Evolutionary conservation across 1,284 basidiomycete genomes (phyloP).

Genomic region (Athelia sp.): DNA sequence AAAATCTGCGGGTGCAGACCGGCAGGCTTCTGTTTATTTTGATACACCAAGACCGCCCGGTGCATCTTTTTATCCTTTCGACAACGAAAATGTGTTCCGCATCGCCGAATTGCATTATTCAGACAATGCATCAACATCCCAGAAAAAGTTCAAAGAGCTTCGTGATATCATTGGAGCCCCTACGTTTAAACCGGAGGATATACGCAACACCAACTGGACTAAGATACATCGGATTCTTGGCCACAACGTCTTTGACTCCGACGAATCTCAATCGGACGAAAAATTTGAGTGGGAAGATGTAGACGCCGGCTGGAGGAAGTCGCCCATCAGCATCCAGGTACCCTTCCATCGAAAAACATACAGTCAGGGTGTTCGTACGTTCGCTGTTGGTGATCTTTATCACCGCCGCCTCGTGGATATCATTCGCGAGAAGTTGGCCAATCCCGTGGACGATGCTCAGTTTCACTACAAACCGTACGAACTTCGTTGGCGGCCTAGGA

Average conservation of each 20-base stretch:
- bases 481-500: neutral
- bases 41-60: no score
- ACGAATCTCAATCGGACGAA: neutral
- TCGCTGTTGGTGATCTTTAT: neutral
- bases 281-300: neutral
- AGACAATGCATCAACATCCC: constrained; percentile 2
- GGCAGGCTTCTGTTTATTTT: no score
- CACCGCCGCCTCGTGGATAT: neutral
- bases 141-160: constrained; percentile 1
- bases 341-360: neutral
- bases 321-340: neutral
- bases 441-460: neutral
- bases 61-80: constrained; percentile 3
- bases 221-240: neutral
- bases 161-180: neutral
- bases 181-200: neutral
- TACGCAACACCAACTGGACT: neutral
- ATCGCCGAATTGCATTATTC: constrained; percentile 6
- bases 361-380: neutral
- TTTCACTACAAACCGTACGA: neutral
- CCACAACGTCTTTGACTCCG: neutral
- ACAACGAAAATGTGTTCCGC: constrained; percentile 1
- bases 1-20: no score
- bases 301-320: neutral
- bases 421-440: neutral